Conservation (phyloP, 306 rosid species). For the Ormosia emarginata region DNA sequence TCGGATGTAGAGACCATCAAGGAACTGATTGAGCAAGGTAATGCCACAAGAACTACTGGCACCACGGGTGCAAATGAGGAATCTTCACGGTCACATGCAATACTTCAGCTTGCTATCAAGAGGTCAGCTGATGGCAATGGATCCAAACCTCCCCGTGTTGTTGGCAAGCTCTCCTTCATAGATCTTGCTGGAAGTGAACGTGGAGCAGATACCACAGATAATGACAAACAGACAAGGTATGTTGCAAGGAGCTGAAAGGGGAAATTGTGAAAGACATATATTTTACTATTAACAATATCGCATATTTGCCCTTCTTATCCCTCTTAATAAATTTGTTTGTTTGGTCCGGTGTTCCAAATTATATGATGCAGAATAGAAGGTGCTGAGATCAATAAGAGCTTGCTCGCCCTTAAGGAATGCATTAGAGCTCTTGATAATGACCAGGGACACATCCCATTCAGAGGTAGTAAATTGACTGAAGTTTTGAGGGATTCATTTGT, state of each 20-base stretch:
- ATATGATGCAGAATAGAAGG: slow-evolving; percentile 84
- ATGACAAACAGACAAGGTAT: slow-evolving; percentile 91
- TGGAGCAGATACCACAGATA: slow-evolving; percentile 95
- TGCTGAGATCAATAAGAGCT: slow-evolving; percentile 95
- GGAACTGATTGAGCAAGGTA: slow-evolving; percentile 89
- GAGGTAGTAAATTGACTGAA: slow-evolving; percentile 94
- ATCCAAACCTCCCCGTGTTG: slow-evolving; percentile 78
- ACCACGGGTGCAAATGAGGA: slow-evolving; percentile 98
- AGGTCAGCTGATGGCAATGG: slow-evolving; percentile 67
- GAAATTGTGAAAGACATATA: neutral
- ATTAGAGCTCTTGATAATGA: slow-evolving; percentile 94
- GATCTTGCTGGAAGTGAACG: slow-evolving; percentile 99
- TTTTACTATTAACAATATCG: neutral
- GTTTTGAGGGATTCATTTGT: slow-evolving; percentile 94
- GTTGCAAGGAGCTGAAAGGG: neutral
- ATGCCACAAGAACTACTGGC: slow-evolving; percentile 82
- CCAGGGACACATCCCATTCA: slow-evolving; percentile 95
- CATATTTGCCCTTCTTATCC: neutral
- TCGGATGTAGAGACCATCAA: slow-evolving; percentile 85
- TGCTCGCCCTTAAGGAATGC: slow-evolving; percentile 92
- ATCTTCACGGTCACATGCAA: slow-evolving; percentile 94
- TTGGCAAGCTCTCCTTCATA: slow-evolving; percentile 89
- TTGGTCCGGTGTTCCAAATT: slow-evolving; percentile 17
- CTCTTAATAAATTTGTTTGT: slow-evolving; percentile 3
- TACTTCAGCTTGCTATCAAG: slow-evolving; percentile 90